These are phyloP conservation scores for Alternaria ventricosa DNA, from an alignment of 2,329 filamentous ascomycete species.

Conservation along the genomic window DNA sequence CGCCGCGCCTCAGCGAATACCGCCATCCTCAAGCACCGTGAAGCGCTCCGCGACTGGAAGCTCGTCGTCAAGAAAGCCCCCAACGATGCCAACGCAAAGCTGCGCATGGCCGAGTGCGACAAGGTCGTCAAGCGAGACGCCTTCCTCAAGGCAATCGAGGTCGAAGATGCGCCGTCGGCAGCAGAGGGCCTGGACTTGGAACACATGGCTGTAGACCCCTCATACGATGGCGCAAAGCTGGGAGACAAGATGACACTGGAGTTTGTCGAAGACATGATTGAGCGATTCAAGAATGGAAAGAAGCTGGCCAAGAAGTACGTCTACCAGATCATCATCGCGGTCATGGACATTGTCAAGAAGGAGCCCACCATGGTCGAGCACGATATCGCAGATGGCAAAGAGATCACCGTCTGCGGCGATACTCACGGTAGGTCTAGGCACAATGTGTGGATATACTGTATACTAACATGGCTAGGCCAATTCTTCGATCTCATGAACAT, in stretches of 20 bases:
- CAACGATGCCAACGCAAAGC: slow-evolving; percentile 84
- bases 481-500: slow-evolving; percentile 98
- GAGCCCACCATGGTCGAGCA: slow-evolving; percentile 98
- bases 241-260: slow-evolving; percentile 89
- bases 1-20: slow-evolving; percentile 89
- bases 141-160: slow-evolving; percentile 93
- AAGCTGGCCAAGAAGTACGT: slow-evolving; percentile 96
- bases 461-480: slow-evolving; percentile 69
- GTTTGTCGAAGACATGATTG: slow-evolving; percentile 96
- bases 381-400: slow-evolving; percentile 75
- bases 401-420: slow-evolving; percentile 94
- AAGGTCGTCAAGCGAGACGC: slow-evolving; percentile 91
- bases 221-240: slow-evolving; percentile 84
- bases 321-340: slow-evolving; percentile 91
- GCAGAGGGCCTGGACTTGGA: slow-evolving; percentile 90
- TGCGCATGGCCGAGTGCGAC: slow-evolving; percentile 91
- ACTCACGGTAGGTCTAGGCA: slow-evolving; percentile 75
- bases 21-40: slow-evolving; percentile 85
- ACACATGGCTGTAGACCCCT: slow-evolving; percentile 78
- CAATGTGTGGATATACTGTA: not conserved
- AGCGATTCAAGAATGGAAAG: slow-evolving; percentile 88
- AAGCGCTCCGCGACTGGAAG: slow-evolving; percentile 91
- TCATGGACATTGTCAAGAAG: slow-evolving; percentile 86
- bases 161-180: slow-evolving; percentile 89
- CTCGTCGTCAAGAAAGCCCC: slow-evolving; percentile 87